These are phyloP conservation scores for Magnolia officinalis DNA, from an alignment of 164 flowering plant species.

Conservation along the genomic window DNA sequence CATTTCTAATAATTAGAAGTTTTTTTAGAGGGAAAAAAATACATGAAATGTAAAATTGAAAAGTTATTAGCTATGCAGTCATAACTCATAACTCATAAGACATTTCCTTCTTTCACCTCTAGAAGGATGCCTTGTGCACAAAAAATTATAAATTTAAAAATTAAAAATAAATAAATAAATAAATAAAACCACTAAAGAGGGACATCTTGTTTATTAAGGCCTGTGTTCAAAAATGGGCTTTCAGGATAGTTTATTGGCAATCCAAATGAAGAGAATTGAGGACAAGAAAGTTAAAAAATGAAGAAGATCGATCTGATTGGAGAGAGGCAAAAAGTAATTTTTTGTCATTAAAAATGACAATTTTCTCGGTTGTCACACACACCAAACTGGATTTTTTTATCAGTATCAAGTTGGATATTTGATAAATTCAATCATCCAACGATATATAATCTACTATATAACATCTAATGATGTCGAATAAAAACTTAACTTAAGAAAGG, in stretches of 20 bases:
- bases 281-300: no score
- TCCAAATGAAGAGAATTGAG: no score
- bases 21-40: neutral
- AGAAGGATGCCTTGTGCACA: neutral
- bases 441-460: neutral
- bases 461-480: neutral
- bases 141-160: no score
- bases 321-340: no score
- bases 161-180: no score
- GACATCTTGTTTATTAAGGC: no score
- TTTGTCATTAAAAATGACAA: neutral
- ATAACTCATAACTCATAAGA: neutral
- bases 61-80: neutral
- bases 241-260: no score
- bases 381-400: neutral
- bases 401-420: neutral
- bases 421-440: neutral
- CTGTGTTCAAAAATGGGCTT: no score
- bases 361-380: neutral
- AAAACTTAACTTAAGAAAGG: slow-evolving; percentile 78
- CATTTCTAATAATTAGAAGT: neutral
- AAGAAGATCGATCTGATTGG: no score
- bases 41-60: neutral
- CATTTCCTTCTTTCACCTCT: neutral
- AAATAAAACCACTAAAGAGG: no score